Evolutionary conservation across 2,329 filamentous ascomycete genomes (phyloP).

Genomic region (Fusarium sp.): DNA sequence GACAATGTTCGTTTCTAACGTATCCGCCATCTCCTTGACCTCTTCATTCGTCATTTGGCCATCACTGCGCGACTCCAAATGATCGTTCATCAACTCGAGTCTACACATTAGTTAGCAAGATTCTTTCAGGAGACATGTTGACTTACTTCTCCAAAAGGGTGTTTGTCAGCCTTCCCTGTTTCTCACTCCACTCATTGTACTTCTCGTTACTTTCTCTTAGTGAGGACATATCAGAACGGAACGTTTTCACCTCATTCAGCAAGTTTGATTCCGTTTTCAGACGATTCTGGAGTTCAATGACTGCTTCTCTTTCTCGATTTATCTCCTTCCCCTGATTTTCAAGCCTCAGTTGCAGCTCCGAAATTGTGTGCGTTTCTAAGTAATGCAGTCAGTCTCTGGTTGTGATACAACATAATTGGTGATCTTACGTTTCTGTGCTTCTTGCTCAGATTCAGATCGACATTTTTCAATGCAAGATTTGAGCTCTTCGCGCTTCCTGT

Average conservation of each 20-base stretch:
- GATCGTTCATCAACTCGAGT: conserved; percentile 19
- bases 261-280: conserved; percentile 21
- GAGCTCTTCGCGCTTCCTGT: conserved; percentile 47
- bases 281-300: conserved; percentile 10
- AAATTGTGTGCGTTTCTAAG: conserved; percentile 41
- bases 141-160: conserved; percentile 34
- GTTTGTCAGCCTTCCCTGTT: background rate
- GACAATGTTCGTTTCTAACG: conserved; percentile 28
- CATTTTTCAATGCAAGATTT: conserved; percentile 44
- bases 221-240: conserved; percentile 34
- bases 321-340: conserved; percentile 33
- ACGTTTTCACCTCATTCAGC: conserved; percentile 4
- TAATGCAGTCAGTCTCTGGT: background rate
- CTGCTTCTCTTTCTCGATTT: background rate
- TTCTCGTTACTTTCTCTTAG: conserved; percentile 20
- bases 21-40: conserved; percentile 11
- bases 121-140: background rate
- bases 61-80: background rate
- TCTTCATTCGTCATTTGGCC: background rate
- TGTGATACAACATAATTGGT: background rate
- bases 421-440: conserved; percentile 39
- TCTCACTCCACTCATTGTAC: background rate
- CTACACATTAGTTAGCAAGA: conserved; percentile 17
- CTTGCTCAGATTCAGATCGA: conserved; percentile 32
- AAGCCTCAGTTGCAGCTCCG: conserved; percentile 31